Conservation (phyloP, 1,139 yeast species). For the Debaryomyces nepalensis region DNA sequence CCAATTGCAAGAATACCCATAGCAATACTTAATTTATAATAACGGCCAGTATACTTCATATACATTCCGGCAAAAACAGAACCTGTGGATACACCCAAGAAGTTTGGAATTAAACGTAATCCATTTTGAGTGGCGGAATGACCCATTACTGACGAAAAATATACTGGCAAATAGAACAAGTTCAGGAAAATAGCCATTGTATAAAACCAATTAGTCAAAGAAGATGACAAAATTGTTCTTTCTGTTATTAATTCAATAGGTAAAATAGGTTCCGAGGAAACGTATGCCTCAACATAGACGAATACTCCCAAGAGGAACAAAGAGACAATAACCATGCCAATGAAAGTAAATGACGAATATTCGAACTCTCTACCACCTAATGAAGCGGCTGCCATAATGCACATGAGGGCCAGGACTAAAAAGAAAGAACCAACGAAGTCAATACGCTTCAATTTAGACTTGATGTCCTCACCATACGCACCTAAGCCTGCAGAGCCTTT, state of each 20-base stretch:
- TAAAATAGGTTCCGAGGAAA: slow-evolving; percentile 69
- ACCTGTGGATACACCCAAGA: slow-evolving; percentile 70
- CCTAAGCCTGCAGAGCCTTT: slow-evolving; percentile 56
- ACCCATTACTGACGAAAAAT: slow-evolving; percentile 59
- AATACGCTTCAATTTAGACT: slow-evolving; percentile 55
- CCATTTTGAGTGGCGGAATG: slow-evolving; percentile 66
- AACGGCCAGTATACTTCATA: slow-evolving; percentile 72
- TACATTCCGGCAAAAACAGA: slow-evolving; percentile 71
- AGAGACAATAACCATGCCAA: slow-evolving; percentile 28
- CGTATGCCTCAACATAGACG: slow-evolving; percentile 55
- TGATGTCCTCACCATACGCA: slow-evolving; percentile 38
- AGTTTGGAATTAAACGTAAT: slow-evolving; percentile 63
- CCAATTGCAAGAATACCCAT: slow-evolving; percentile 50
- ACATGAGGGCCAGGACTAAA: slow-evolving; percentile 58
- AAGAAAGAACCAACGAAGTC: slow-evolving; percentile 75
- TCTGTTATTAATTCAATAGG: slow-evolving; percentile 60
- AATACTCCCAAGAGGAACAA: slow-evolving; percentile 34
- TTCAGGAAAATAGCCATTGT: slow-evolving; percentile 60
- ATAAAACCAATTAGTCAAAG: slow-evolving; percentile 69
- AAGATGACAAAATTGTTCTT: slow-evolving; percentile 65
- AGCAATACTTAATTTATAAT: slow-evolving; percentile 53
- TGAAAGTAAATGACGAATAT: slow-evolving; percentile 39
- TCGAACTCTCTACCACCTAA: slow-evolving; percentile 65
- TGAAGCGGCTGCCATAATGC: slow-evolving; percentile 66
- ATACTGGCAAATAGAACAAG: slow-evolving; percentile 68